Evolutionary conservation across 2,329 filamentous ascomycete species (phyloP).

Genomic region (Westerdykella aurantiaca): DNA sequence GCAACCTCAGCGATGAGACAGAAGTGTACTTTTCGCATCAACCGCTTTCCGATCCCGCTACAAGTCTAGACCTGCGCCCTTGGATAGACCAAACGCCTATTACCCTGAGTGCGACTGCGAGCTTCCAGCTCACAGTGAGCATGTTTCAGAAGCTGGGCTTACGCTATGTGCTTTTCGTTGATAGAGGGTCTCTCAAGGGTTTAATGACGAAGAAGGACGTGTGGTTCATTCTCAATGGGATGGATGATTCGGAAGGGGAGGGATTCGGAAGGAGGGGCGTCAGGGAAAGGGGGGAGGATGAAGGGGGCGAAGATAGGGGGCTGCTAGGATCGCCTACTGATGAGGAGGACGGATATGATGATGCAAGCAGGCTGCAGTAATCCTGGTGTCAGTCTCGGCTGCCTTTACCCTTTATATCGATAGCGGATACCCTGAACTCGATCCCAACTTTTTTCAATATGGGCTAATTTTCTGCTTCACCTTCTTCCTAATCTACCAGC

Average conservation of each 20-base stretch:
- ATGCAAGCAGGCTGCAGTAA: too few relatives aligned
- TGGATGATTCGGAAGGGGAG: slow-evolving; percentile 22
- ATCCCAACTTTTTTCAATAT: too few relatives aligned
- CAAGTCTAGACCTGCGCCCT: slow-evolving; percentile 79
- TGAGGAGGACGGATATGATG: slow-evolving; percentile 12
- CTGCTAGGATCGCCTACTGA: slow-evolving; percentile 27
- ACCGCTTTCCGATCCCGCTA: slow-evolving; percentile 64
- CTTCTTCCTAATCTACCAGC: too few relatives aligned
- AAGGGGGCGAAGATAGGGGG: slow-evolving; percentile 37
- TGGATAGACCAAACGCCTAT: slow-evolving; percentile 99
- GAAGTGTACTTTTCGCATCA: slow-evolving; percentile 82
- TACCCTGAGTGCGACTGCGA: slow-evolving; percentile 71
- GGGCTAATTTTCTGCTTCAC: too few relatives aligned
- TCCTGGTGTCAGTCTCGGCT: too few relatives aligned
- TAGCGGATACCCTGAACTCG: too few relatives aligned
- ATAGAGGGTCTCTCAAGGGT: slow-evolving; percentile 75
- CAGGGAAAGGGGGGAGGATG: slow-evolving; percentile 32
- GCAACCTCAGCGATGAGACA: slow-evolving; percentile 61
- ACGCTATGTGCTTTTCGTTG: slow-evolving; percentile 81
- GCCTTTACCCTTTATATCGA: too few relatives aligned
- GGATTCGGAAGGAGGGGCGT: slow-evolving; percentile 36
- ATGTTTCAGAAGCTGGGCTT: slow-evolving; percentile 95
- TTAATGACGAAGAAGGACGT: slow-evolving; percentile 96
- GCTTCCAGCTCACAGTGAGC: slow-evolving; percentile 75
- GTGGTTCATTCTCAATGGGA: slow-evolving; percentile 79